Conservation (phyloP, 768 basidiomycete genomes). For the Collybia sordida region DNA sequence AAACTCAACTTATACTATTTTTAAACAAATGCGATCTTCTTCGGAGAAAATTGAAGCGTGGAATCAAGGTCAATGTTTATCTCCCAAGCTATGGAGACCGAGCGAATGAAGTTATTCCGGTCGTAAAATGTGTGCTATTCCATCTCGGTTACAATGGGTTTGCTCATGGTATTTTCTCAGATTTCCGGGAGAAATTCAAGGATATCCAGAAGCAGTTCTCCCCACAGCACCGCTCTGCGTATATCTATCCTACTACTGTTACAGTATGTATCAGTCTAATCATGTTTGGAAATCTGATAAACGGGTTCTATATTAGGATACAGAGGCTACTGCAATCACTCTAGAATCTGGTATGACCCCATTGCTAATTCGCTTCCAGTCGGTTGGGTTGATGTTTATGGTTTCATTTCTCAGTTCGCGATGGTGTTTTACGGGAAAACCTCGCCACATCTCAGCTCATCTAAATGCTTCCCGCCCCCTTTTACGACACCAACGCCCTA, state of each 20-base stretch:
- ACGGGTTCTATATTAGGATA: conserved; percentile 43
- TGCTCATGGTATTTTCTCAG: conserved; percentile 27
- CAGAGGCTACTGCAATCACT: conserved; percentile 58
- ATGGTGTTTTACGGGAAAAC: conserved; percentile 60
- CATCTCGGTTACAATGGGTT: not conserved
- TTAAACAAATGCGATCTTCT: conserved; percentile 72
- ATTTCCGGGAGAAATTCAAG: conserved; percentile 69
- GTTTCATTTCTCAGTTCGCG: conserved; percentile 44
- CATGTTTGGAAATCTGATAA: not conserved
- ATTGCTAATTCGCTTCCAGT: not conserved
- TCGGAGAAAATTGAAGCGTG: conserved; percentile 60
- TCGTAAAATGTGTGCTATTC: conserved; percentile 60
- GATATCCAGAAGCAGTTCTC: conserved; percentile 60
- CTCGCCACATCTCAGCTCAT: conserved; percentile 54
- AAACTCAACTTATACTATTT: conserved; percentile 61
- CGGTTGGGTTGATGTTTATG: not conserved
- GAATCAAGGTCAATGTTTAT: conserved; percentile 53
- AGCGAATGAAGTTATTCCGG: conserved; percentile 62
- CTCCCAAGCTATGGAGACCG: conserved; percentile 68
- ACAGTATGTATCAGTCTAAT: conserved; percentile 43
- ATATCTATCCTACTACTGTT: conserved; percentile 70
- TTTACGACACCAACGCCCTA: not conserved
- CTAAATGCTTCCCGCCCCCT: conserved; percentile 26
- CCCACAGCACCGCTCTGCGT: conserved; percentile 52
- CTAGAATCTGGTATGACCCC: conserved; percentile 51